These are phyloP conservation scores for Chrysoporthe puriensis DNA, from an alignment of 2,329 filamentous ascomycete genomes.

Conservation along the genomic window DNA sequence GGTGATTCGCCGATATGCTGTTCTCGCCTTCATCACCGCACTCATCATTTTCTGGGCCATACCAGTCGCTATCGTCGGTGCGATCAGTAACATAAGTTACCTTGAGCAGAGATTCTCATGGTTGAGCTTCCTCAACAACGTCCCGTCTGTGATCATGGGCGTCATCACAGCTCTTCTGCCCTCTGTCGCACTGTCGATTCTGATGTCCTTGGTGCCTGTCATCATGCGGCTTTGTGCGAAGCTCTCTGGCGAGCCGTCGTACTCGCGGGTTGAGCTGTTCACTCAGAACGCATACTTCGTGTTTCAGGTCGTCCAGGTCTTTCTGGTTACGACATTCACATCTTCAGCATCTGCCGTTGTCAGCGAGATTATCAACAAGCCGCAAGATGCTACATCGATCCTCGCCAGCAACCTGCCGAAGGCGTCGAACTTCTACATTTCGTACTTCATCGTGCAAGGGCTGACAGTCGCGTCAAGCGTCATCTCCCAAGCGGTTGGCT, in stretches of 20 bases:
- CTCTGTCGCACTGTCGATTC: slow-evolving; percentile 73
- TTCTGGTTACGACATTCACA: slow-evolving; percentile 81
- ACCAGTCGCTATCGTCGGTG: slow-evolving; percentile 77
- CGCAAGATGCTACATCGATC: slow-evolving; percentile 62
- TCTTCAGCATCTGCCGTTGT: slow-evolving; percentile 77
- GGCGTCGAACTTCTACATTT: slow-evolving; percentile 92
- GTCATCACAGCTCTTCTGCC: slow-evolving; percentile 86
- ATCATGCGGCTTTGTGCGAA: slow-evolving; percentile 83
- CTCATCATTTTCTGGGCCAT: slow-evolving; percentile 87
- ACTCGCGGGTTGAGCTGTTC: slow-evolving; percentile 80
- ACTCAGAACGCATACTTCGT: slow-evolving; percentile 91
- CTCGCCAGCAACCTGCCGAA: slow-evolving; percentile 77
- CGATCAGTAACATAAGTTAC: slow-evolving; percentile 81
- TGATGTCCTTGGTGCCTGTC: slow-evolving; percentile 85
- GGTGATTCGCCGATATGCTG: slow-evolving; percentile 70
- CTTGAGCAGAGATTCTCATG: slow-evolving; percentile 56
- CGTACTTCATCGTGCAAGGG: slow-evolving; percentile 93
- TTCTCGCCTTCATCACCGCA: slow-evolving; percentile 72
- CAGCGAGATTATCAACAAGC: slow-evolving; percentile 64
- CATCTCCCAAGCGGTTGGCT: slow-evolving; percentile 71
- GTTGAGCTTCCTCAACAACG: slow-evolving; percentile 65
- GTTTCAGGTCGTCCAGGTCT: slow-evolving; percentile 90
- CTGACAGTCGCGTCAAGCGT: slow-evolving; percentile 76
- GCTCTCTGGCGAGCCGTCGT: slow-evolving; percentile 77
- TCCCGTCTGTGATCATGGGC: slow-evolving; percentile 74